Evolutionary conservation across 176 grass and related monocot genomes (phyloP), one percentile per base, ranked within the genome.

Genomic region (Cenchrus americanus): DNA sequence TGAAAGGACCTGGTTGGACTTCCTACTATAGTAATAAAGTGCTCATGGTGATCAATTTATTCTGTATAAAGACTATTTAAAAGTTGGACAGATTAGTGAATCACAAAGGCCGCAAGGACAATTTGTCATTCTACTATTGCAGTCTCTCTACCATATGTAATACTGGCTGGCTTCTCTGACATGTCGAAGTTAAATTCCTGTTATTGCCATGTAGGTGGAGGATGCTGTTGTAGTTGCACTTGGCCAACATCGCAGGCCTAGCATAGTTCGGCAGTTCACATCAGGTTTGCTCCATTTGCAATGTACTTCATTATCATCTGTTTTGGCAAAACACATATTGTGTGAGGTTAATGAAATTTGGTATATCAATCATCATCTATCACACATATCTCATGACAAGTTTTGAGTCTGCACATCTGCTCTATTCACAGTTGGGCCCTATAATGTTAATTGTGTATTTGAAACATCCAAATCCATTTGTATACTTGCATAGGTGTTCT

Each of bases 151-250:
- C 24, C 18, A 18, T 69, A 5, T 75, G 59, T 77, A 84, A 80
- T 54, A 66, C 30, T 85, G 69, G 14, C 65, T 86, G 77, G 19
- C 41, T 84, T 83, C 19, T 59, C 62, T 86, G 43, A 49, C 18
- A 75, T 49, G 66, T 2, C 61, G 12, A 77, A 58, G 14, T 23
- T 83, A 77, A 48, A 40, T 68, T 64, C 21, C 61, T 55, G 68
- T 48, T 76, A 88, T 72, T 85, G 18, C 82, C 66, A 79, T 81
- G 46, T 82, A 99, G 97, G 97, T 96, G 70, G 97, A 99, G 85
- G 93, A 94, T 94, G 93, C 97, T 76, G 86, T 99, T 85, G 91
- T 96, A 66, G 83, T 99, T 94, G 89, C 97, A 68, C 87, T 99
- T 62, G 93, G 91, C 67, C 97, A 99, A 82, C 89, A 94, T 60